Evolutionary conservation across 495 filamentous ascomycete genomes (phyloP).

Genomic region (Daldinia concentrica): DNA sequence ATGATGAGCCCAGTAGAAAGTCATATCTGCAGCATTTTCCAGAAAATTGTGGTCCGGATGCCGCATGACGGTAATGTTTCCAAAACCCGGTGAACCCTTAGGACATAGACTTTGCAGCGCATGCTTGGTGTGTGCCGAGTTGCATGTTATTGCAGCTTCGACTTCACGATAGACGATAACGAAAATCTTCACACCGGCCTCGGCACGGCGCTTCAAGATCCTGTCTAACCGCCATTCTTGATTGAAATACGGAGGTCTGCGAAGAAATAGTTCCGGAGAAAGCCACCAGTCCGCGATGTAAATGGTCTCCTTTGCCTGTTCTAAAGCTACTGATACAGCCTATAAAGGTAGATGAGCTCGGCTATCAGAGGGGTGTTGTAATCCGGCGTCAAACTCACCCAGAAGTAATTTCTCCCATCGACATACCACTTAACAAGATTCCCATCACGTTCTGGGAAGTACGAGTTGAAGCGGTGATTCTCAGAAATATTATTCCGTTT

Average conservation of each 20-base stretch:
- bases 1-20: conserved; percentile 98
- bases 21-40: conserved; percentile 95
- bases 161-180: conserved; percentile 94
- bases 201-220: conserved; percentile 84
- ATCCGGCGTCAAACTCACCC: conserved; percentile 57
- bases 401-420: conserved; percentile 91
- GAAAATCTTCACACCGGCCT: conserved; percentile 93
- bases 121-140: conserved; percentile 92
- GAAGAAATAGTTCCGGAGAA: conserved; percentile 89
- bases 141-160: conserved; percentile 85
- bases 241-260: conserved; percentile 79
- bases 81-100: conserved; percentile 77
- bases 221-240: conserved; percentile 91
- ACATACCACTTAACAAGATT: conserved; percentile 98
- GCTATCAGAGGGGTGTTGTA: background rate
- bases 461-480: conserved; percentile 84
- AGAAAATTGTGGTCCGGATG: conserved; percentile 96
- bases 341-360: conserved; percentile 24
- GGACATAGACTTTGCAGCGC: conserved; percentile 83
- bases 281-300: conserved; percentile 99
- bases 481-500: conserved; percentile 78
- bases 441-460: conserved; percentile 82
- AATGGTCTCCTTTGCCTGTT: conserved; percentile 88
- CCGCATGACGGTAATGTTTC: conserved; percentile 88
- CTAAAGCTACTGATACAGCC: conserved; percentile 86